phyloP scores from a whole-genome alignment of 805 yeast genomes.

The Vanderwaltozyma yarrowii region DNA sequence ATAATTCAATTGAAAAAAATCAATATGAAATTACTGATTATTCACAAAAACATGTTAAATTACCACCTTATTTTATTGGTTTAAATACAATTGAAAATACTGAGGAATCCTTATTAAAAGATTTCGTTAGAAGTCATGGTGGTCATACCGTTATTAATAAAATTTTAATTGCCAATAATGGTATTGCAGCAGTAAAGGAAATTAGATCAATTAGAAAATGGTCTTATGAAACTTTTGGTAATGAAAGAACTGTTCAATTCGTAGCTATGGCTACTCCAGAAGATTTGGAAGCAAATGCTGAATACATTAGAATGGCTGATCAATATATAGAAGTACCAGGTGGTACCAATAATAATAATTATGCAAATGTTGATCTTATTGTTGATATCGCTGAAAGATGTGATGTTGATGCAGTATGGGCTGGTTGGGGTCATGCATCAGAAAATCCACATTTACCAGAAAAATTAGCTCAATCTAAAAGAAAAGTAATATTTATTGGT shows the following conservation, averaged over 20 bases:
- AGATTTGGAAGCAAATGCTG: slow-evolving; percentile 93
- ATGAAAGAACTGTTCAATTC: slow-evolving; percentile 86
- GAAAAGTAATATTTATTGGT: slow-evolving; percentile 87
- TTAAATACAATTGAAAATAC: slow-evolving; percentile 67
- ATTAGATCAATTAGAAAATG: slow-evolving; percentile 95
- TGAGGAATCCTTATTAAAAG: slow-evolving; percentile 66
- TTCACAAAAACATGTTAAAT: slow-evolving; percentile 28
- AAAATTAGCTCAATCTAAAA: slow-evolving; percentile 83
- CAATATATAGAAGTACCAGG: slow-evolving; percentile 98
- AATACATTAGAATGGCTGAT: slow-evolving; percentile 98
- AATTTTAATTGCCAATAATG: slow-evolving; percentile 92
- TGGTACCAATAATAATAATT: slow-evolving; percentile 96
- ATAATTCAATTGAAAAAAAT: slow-evolving; percentile 25
- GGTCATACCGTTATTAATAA: slow-evolving; percentile 93
- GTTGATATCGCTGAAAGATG: slow-evolving; percentile 97
- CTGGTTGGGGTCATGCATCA: slow-evolving; percentile 99
- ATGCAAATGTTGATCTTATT: slow-evolving; percentile 94
- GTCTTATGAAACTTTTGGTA: slow-evolving; percentile 98
- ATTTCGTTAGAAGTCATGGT: slow-evolving; percentile 72
- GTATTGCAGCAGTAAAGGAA: slow-evolving; percentile 98
- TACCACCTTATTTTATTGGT: slow-evolving; percentile 75
- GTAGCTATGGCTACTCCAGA: slow-evolving; percentile 99
- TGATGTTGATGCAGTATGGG: slow-evolving; percentile 98
- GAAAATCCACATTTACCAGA: slow-evolving; percentile 96
- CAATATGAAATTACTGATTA: slow-evolving; percentile 26